A percentile compares a stretch with the other conserved stretches of the same genome.
phyloP scores from a whole-genome alignment of 2,329 filamentous ascomycete genomes.

The Pseudogymnoascus sp. region DNA sequence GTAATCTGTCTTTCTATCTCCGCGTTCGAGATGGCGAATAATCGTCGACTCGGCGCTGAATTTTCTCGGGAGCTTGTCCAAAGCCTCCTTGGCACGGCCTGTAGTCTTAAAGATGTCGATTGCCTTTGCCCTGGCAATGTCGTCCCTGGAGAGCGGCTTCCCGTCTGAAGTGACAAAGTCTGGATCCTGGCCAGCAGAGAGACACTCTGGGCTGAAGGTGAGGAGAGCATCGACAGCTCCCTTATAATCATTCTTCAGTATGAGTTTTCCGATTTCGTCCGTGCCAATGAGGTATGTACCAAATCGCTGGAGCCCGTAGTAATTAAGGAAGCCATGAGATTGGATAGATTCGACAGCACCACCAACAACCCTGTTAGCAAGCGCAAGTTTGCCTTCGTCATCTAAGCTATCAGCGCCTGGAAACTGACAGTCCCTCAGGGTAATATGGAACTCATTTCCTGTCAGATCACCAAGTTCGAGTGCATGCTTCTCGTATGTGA shows the following conservation, averaged over 20 bases:
- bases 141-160: conserved; percentile 60
- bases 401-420: conserved; percentile 35
- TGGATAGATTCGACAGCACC: conserved; percentile 59
- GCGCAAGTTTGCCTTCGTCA: conserved; percentile 40
- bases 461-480: conserved; percentile 75
- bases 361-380: conserved; percentile 43
- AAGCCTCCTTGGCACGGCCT: conserved; percentile 50
- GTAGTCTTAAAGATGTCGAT: conserved; percentile 65
- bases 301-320: conserved; percentile 95
- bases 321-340: conserved; percentile 84
- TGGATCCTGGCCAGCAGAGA: conserved; percentile 45
- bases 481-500: conserved; percentile 62
- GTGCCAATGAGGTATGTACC: conserved; percentile 82
- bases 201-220: conserved; percentile 57
- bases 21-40: conserved; percentile 62
- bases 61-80: conserved; percentile 65
- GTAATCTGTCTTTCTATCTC: conserved; percentile 52
- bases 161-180: conserved; percentile 32
- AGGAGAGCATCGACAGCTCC: conserved; percentile 73
- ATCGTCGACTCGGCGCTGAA: conserved; percentile 75
- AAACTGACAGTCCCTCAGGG: conserved; percentile 75
- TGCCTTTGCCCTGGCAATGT: conserved; percentile 68
- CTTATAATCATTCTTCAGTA: conserved; percentile 74
- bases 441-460: conserved; percentile 91
- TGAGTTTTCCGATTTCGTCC: conserved; percentile 74